phyloP scores from a whole-genome alignment of 371 early-diverging fungal genomes.

The Fennellomyces sp. region DNA sequence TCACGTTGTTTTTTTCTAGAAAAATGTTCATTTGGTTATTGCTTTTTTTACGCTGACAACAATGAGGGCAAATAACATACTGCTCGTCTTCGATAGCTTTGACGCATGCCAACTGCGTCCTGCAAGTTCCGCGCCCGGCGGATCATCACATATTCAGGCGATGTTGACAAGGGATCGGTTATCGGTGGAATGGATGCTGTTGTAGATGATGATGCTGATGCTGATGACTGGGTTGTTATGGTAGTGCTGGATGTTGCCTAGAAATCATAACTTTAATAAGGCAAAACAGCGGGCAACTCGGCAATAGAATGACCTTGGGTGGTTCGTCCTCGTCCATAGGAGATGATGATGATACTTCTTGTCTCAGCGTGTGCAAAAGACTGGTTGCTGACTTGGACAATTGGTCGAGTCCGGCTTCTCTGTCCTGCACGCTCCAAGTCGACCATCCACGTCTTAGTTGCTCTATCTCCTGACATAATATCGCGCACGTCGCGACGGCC shows the following conservation, averaged over 20 bases:
- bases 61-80: slow-evolving; percentile 7
- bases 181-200: background rate
- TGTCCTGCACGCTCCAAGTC: background rate
- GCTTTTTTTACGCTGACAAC: background rate
- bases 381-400: slow-evolving; percentile 9
- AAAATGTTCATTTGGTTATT: background rate
- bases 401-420: slow-evolving; percentile 1
- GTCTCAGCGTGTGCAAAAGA: slow-evolving; percentile 8
- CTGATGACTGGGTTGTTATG: no score
- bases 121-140: slow-evolving; percentile 38
- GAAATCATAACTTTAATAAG: background rate
- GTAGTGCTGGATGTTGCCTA: background rate
- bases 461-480: slow-evolving; percentile 16
- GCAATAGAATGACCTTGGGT: background rate
- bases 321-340: background rate
- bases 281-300: background rate
- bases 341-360: background rate
- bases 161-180: background rate
- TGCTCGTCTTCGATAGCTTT: slow-evolving; percentile 40
- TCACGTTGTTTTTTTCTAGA: slow-evolving; percentile 30
- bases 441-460: slow-evolving; percentile 4
- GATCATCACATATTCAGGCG: slow-evolving; percentile 36
- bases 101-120: slow-evolving; percentile 17
- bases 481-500: slow-evolving; percentile 18
- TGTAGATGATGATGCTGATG: background rate